Evolutionary conservation across 306 rosid genomes (phyloP), one percentile per base, ranked within the genome.

Genomic region (Vicia sativa): DNA sequence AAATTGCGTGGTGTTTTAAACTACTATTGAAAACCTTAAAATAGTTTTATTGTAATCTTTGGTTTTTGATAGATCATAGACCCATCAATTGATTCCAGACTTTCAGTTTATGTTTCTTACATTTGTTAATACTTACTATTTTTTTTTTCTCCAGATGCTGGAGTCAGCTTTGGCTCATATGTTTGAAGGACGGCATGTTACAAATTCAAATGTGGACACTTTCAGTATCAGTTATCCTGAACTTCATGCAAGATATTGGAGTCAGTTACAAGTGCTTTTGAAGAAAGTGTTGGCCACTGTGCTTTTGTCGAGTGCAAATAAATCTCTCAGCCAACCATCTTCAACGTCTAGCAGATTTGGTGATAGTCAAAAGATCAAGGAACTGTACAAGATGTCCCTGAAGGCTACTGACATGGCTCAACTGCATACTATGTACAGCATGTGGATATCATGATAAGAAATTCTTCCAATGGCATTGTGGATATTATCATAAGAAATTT

Each of bases 161-260:
- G 98, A 92, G 67, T 83, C 87, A 46, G 91, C 96, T 80, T 56
- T 92, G 61, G 84, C 80, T 37, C 80, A 81, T 74, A 75, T 92
- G 96, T 91, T 92, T 38, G 96, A 90, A 83, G 98, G 89, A 62
- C 96, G 88, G 13, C 83, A 83, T 41, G 61, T 92, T 28, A 77
- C 87, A 0, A 79, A 86, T 70, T 28, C 75, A n/a, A 58, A 76
- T 70, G 65, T 43, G 1, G 91, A 89, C 72, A 77, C 78, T 21
- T 76, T 74, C 78, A 62, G 68, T 53, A 74, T 52, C 45, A 63
- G 70, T 48, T 18, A 80, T 74, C 84, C 87, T 2, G 96, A 86
- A 60, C 38, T 84, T 39, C 89, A 87, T 71, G 85, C 89, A 52
- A 86, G 80, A 74, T 92, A 90, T 72, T 92, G 96, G 96, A 77